Evolutionary conservation across 345 rosid species (phyloP), one percentile per base, ranked within the genome.

Genomic region (Syzygium aromaticum): DNA sequence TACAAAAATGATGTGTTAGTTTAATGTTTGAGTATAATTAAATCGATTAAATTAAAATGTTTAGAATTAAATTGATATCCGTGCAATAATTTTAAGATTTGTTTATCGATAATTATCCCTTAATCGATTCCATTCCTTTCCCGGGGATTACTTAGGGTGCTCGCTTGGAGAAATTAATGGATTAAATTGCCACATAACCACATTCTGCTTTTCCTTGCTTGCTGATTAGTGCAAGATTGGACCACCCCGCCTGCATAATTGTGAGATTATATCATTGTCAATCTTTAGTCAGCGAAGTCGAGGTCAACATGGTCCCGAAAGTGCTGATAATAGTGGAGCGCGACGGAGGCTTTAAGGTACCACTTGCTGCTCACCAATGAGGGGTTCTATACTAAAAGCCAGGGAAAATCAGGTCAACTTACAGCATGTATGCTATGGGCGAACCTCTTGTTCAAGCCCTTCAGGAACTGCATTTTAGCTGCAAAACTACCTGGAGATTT

Each of bases 1-100:
- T 67, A 73, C 80, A 21, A 0, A 0, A 73, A 38, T 33, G 80
- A 73, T 33, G 23, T 67, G 78, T 33, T 17, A 22, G 77, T 67
- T 30, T 17, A 16, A 67, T 33, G 46, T 67, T 67, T 33, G 23
- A 67, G 12, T 33, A 17, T 12, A 3, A 30, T 11, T 59, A 27
- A 59, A 17, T 17, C 8, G 6, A 0, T 2, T 0, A 19, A 1
- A 25, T 23, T 27, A 5, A 57, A 57, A 57, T 1, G 11, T 25
- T 23, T 23, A 10, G 0, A 1, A 57, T 4, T 23, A 3, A 57
- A 33, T 2, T 67, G 3, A 7, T 11, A 9, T 30, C 1, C 12
- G 3, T 17, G n/a, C 2, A 27, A 61, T 27, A 61, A 13, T 11
- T 61, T 27, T 27, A n/a, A 5, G 30, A 27, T n/a, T n/a, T 43